Evolutionary conservation across 1,284 basidiomycete species (phyloP), one percentile per base, ranked within the genome.

Genomic region (Vanrija humicola): DNA sequence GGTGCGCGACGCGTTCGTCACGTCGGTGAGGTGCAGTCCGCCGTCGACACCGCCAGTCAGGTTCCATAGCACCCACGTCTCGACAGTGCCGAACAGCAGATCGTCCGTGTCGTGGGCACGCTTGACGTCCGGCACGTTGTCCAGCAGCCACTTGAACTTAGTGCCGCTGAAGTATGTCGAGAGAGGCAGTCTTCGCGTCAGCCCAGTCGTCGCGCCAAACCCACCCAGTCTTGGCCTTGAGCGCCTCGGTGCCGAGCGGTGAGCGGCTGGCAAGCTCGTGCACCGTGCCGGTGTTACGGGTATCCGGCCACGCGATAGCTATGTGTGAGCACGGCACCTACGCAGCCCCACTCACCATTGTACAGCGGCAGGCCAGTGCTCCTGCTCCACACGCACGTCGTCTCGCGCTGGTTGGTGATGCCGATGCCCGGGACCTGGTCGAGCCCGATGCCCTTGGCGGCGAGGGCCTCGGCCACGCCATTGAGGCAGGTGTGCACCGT

Each of bases 331-430:
- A 28, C 29, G 5, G 10, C 10, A 12, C 34, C 34, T 12, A 14
- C 34, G 34, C 9, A 5, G 10, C 34, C 10, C 9, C 1, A 49
- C 55, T 29, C 39, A 57, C 55, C 55, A 60, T 83, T 85, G 75
- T 89, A 90, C 14, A 96, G 78, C 0, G 91, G 87, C 74, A 89
- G 87, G 48, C 95, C 94, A 1, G 92, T 95, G 68, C 81, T 82
- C 62, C 87, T 84, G 72, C 90, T 90, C 96, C 96, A 98, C 12
- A 87, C 90, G 18, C 98, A 86, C 1, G 94, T 87, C 5, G 96
- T 98, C 76, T 98, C 95, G 56, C 96, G 86, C 79, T 98, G 95
- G 74, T 97, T 98, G 48, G 95, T 98, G 77, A 98, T 90, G 23
- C 23, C 43, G 34, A 34, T 34, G 42, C 42, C 42, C 12, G 21